These are phyloP conservation scores for Blakeslea trispora DNA, from an alignment of 371 early-diverging fungal genomes.

Conservation along the genomic window DNA sequence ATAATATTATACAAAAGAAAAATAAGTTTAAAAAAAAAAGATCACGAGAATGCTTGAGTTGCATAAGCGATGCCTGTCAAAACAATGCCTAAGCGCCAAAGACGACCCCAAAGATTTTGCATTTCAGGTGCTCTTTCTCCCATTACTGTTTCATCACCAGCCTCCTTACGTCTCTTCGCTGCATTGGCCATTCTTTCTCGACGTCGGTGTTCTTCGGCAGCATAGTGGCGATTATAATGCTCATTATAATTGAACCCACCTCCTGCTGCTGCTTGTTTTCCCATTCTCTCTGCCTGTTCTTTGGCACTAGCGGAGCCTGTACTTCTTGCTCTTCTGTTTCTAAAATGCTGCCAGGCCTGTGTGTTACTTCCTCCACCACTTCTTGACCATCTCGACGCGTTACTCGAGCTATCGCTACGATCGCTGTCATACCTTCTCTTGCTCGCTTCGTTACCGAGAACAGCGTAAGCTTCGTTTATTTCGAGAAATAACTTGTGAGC, in stretches of 20 bases:
- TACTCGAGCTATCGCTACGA: slow-evolving; percentile 3
- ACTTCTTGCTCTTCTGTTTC: slow-evolving; percentile 27
- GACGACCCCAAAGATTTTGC: slow-evolving; percentile 18
- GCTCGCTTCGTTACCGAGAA: slow-evolving; percentile 71
- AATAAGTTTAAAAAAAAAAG: too few species aligned
- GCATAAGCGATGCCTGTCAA: slow-evolving; percentile 30
- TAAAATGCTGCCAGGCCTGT: slow-evolving; percentile 39
- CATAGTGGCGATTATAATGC: slow-evolving; percentile 40
- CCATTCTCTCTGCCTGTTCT: slow-evolving; percentile 42
- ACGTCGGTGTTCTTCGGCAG: slow-evolving; percentile 45
- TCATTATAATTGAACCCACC: slow-evolving; percentile 29
- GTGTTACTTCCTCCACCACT: slow-evolving; percentile 25
- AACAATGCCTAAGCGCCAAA: slow-evolving; percentile 27
- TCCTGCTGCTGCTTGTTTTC: slow-evolving; percentile 1
- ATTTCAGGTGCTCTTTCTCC: slow-evolving; percentile 8
- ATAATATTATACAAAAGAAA: neutral
- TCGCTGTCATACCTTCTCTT: slow-evolving; percentile 79
- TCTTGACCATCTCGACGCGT: slow-evolving; percentile 16
- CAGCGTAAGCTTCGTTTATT: slow-evolving; percentile 86
- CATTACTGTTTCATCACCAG: slow-evolving; percentile 16
- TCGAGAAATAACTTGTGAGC: slow-evolving; percentile 72
- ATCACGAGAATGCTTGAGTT: slow-evolving; percentile 8
- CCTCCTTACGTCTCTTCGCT: slow-evolving; percentile 34
- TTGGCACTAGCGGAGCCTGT: slow-evolving; percentile 48
- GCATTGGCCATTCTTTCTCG: slow-evolving; percentile 38